Conservation (phyloP, 2,329 filamentous ascomycete species). For the Corynespora cassiicola region DNA sequence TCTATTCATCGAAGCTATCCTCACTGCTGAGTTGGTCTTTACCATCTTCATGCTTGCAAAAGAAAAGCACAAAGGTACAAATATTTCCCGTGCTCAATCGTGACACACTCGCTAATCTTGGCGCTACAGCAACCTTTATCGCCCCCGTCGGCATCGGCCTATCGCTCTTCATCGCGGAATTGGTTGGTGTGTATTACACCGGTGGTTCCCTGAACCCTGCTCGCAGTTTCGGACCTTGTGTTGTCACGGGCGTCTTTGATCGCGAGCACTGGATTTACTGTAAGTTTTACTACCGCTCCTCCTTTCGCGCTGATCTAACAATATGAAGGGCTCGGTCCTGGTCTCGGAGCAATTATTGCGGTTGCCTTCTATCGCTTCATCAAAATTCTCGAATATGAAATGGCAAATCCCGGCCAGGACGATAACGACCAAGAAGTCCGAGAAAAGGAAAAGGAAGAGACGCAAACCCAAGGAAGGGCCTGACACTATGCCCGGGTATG, state of each 20-base stretch:
- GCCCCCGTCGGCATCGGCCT: constrained; percentile 76
- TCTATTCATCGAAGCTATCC: constrained; percentile 45
- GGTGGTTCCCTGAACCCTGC: constrained; percentile 55
- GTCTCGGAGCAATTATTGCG: constrained; percentile 52
- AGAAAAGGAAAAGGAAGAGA: too few relatives aligned
- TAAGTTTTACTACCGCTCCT: constrained; percentile 6
- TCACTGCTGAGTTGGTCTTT: constrained; percentile 46
- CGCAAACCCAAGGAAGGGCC: too few relatives aligned
- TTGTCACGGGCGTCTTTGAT: constrained; percentile 49
- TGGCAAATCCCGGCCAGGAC: constrained; percentile 45
- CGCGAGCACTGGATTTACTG: constrained; percentile 59
- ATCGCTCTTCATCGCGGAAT: constrained; percentile 68
- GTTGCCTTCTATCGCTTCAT: constrained; percentile 58
- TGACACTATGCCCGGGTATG: too few relatives aligned
- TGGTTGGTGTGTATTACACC: constrained; percentile 58
- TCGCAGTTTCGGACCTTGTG: constrained; percentile 54
- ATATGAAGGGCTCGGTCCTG: constrained; percentile 54
- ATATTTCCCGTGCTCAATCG: neutral
- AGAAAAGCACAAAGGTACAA: constrained; percentile 68
- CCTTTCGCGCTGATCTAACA: neutral
- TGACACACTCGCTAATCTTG: constrained; percentile 9
- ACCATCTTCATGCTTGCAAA: constrained; percentile 66
- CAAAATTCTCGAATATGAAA: constrained; percentile 48
- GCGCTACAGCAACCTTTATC: constrained; percentile 64
- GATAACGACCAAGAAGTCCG: constrained; percentile 28